Base-by-base conservation (phyloP, 176 grass and related monocot species). In the Cenchrus americanus region DNA sequence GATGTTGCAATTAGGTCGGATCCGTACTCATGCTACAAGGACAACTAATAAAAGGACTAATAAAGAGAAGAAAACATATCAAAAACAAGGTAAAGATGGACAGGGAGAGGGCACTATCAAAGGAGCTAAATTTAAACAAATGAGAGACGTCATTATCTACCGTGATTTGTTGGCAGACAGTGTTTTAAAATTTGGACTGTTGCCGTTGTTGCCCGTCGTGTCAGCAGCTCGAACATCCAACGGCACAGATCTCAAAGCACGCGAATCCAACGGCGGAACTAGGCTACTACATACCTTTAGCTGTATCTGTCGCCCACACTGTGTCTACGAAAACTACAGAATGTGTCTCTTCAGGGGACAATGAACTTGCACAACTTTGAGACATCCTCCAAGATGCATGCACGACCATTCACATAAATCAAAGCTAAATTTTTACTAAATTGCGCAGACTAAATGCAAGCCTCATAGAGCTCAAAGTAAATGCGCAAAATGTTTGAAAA, bases 21-120 rank as follows among this genome's bases (percentile, higher is more conserved):
- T 13, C 46, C 59, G 26, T 83, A 65, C 60, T 65, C 49, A 66
- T 76, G 32, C 69, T 22, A 79, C 26, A 79, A 52, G 12, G 46
- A 50, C 21, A 41, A 12, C 1, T 1, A 60, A 24, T 2, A 60
- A 40, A n/a, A 10, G 37, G 1, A 2, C 19, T 18, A 24, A 54
- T 2, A 0, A 17, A 3, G 2, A 17, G 62, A 14, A 65, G 13
- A 71, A 71, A 49, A 63, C 61, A 2, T n/a, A 32, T 61, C n/a
- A n/a, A 10, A 58, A 77, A 2, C 10, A n/a, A 14, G 40, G 43
- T 44, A 59, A 62, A 26, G 67, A 41, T 13, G 27, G 61, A 46
- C 51, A 79, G 52, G 21, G 42, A 72, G 24, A 62, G 69, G 15
- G 55, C 55, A 63, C 75, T 62, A 63, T 72, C 34, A 8, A 8